phyloP scores from a whole-genome alignment of 169 alveolate genomes.

The Amoebophrya sp. region DNA sequence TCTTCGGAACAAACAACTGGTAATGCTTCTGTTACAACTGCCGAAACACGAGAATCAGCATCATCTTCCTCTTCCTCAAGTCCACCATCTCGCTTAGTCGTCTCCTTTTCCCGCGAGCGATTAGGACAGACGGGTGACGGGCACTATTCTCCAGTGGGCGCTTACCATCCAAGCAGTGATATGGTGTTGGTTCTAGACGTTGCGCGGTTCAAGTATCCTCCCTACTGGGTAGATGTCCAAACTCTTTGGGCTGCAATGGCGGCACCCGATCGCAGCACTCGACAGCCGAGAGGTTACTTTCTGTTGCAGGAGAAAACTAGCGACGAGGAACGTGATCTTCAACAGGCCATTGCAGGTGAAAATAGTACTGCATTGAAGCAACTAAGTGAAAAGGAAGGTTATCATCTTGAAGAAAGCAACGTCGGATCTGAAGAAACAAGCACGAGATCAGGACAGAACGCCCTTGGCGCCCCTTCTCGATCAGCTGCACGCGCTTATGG shows the following conservation, averaged over 20 bases:
- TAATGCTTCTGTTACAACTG: background rate
- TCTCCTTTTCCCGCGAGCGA: background rate
- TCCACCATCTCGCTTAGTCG: background rate
- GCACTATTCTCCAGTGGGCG: conserved; percentile 58
- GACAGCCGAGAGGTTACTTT: conserved; percentile 51
- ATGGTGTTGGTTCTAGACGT: conserved; percentile 52
- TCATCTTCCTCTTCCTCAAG: background rate
- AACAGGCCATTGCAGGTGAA: too few relatives aligned
- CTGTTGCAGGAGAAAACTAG: conserved; percentile 32
- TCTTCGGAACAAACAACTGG: background rate
- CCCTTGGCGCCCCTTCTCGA: too few relatives aligned
- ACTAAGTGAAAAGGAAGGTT: too few relatives aligned
- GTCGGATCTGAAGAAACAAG: too few relatives aligned
- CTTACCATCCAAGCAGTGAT: conserved; percentile 43
- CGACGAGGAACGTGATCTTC: too few relatives aligned
- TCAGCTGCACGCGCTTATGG: too few relatives aligned
- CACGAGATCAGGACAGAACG: too few relatives aligned
- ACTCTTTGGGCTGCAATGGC: conserved; percentile 37
- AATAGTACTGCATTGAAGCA: too few relatives aligned
- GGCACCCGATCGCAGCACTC: conserved; percentile 45
- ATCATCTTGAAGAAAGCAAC: too few relatives aligned
- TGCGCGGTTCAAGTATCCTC: conserved; percentile 58
- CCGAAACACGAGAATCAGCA: background rate
- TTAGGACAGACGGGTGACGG: conserved; percentile 55
- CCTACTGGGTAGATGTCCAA: conserved; percentile 51